Conservation (phyloP, 148 eudicot genomes). For the Agrostemma githago region DNA sequence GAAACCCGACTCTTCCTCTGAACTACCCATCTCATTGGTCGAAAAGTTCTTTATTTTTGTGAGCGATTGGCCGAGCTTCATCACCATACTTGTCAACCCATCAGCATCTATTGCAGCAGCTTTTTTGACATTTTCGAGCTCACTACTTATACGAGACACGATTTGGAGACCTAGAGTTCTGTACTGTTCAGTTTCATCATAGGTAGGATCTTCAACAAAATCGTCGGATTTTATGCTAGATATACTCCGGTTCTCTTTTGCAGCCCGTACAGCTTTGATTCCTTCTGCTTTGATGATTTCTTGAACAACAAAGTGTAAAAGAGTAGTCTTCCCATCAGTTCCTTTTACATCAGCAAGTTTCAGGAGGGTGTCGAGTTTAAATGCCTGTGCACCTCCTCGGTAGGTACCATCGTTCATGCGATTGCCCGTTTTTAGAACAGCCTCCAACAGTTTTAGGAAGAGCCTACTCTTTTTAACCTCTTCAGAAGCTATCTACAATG, state of each 20-base stretch:
- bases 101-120: constrained; percentile 69
- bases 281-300: constrained; percentile 84
- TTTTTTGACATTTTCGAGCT: constrained; percentile 55
- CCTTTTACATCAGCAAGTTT: constrained; percentile 90
- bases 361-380: constrained; percentile 79
- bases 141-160: constrained; percentile 52
- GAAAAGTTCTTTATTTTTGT: constrained; percentile 45
- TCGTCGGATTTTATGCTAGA: constrained; percentile 45
- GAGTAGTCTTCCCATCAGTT: constrained; percentile 78
- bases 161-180: constrained; percentile 55
- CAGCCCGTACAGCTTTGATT: constrained; percentile 47
- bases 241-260: constrained; percentile 41
- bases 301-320: constrained; percentile 73
- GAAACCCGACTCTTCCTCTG: constrained; percentile 46
- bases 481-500: constrained; percentile 61
- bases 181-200: constrained; percentile 37
- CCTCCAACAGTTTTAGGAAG: constrained; percentile 83
- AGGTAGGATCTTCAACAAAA: constrained; percentile 35
- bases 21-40: constrained; percentile 39
- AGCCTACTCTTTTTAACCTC: constrained; percentile 68
- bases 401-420: constrained; percentile 93
- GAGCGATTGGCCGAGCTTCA: constrained; percentile 49
- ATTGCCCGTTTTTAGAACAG: constrained; percentile 87
- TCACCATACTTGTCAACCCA: constrained; percentile 35
- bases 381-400: constrained; percentile 91